Conservation (phyloP, 768 basidiomycete species). For the Trametes cingulata region DNA sequence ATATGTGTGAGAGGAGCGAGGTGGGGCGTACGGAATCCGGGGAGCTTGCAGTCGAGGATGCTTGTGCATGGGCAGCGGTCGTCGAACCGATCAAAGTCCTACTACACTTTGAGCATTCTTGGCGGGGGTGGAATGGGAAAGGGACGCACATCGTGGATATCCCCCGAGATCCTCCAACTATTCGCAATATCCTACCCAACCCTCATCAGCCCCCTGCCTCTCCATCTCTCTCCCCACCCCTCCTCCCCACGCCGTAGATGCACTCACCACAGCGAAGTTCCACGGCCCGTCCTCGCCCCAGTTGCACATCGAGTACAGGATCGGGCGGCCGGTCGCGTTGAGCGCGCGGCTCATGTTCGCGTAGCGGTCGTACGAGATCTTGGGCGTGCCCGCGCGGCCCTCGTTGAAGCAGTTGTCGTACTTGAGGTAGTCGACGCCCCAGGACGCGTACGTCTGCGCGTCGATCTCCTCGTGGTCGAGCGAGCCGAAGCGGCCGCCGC, state of each 20-base stretch:
- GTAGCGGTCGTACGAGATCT: slow-evolving; percentile 39
- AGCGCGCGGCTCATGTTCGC: slow-evolving; percentile 40
- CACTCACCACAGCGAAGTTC: slow-evolving; percentile 40
- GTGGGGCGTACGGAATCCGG: slow-evolving; percentile 36
- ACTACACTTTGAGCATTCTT: background rate
- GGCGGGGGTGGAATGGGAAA: background rate
- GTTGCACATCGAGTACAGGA: slow-evolving; percentile 42
- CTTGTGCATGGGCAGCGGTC: slow-evolving; percentile 39
- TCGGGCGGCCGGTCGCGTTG: slow-evolving; percentile 40
- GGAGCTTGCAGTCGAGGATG: slow-evolving; percentile 39
- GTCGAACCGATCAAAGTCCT: slow-evolving; percentile 38
- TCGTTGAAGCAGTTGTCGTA: slow-evolving; percentile 46
- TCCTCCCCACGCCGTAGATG: no score
- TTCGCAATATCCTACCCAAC: slow-evolving; percentile 30
- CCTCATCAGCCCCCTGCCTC: no score
- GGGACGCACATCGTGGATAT: slow-evolving; percentile 31
- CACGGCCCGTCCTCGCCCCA: slow-evolving; percentile 44
- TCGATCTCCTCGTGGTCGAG: slow-evolving; percentile 43
- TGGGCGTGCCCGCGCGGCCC: slow-evolving; percentile 37
- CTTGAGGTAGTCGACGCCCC: slow-evolving; percentile 42
- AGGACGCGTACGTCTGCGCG: slow-evolving; percentile 41
- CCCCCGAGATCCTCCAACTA: slow-evolving; percentile 35
- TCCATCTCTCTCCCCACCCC: no score
- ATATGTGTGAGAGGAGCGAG: background rate
- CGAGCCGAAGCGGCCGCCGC: slow-evolving; percentile 40